Evolutionary conservation across 2,329 filamentous ascomycete species (phyloP).

Genomic region (Claviceps spartinae): DNA sequence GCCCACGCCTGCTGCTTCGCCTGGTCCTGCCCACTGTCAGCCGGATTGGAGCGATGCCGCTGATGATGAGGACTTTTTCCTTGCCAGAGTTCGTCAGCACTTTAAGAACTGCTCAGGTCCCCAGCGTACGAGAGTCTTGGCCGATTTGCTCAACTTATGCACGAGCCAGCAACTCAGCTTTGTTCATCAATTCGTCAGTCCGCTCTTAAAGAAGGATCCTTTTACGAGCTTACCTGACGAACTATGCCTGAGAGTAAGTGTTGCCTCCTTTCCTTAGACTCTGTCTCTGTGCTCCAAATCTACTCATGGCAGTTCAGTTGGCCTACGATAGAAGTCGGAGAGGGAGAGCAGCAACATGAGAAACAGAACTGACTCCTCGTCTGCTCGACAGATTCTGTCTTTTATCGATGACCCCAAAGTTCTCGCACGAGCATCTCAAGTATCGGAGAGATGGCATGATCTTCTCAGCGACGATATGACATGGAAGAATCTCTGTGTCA

Average conservation of each 20-base stretch:
- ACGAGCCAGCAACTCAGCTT: conserved; percentile 93
- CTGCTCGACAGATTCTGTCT: conserved; percentile 57
- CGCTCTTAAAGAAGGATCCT: conserved; percentile 87
- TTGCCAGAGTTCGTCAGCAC: conserved; percentile 64
- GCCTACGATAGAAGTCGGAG: too few relatives aligned
- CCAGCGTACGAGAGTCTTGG: conserved; percentile 68
- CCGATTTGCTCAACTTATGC: conserved; percentile 83
- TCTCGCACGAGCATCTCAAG: conserved; percentile 81
- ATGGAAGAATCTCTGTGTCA: conserved; percentile 94
- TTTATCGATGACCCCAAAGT: conserved; percentile 97
- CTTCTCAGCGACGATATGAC: conserved; percentile 92
- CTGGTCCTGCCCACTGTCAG: conserved; percentile 45
- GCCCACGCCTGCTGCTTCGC: conserved; percentile 51
- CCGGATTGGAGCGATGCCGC: conserved; percentile 65
- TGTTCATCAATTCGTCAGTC: conserved; percentile 90
- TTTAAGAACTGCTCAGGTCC: conserved; percentile 66
- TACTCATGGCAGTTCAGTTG: background rate
- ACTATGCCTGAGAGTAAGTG: conserved; percentile 68
- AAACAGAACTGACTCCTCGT: conserved; percentile 6
- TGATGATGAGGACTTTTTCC: conserved; percentile 70
- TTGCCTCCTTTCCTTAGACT: too few relatives aligned
- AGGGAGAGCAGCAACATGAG: too few relatives aligned
- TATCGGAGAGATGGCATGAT: conserved; percentile 90
- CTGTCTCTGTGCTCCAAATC: background rate
- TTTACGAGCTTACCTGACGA: conserved; percentile 88